Evolutionary conservation across 2,329 filamentous ascomycete genomes (phyloP), one percentile per base, ranked within the genome.

Genomic region (Colletotrichum chlorophyti): DNA sequence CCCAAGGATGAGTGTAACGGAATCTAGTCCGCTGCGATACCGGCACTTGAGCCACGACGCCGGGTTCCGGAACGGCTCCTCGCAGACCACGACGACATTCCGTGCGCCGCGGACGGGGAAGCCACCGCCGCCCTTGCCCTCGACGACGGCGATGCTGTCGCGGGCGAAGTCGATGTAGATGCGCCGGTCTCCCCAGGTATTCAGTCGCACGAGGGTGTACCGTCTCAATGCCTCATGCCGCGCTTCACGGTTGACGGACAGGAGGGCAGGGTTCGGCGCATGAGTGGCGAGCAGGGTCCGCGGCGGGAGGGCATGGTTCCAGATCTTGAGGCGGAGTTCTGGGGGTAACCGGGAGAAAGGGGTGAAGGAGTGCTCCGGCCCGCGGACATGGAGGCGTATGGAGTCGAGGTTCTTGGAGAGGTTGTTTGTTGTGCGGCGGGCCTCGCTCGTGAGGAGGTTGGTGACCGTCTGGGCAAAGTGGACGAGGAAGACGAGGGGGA

Each of bases 241-340:
- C 7, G 57, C 57, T 43, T 60, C 57, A 21, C 45, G 51, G 37
- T 40, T 60, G 7, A 57, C 57, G 1, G 57, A 43, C 1, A 60
- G 52, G 3, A 60, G 19, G 7, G 38, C 15, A 11, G 58, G 53
- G 27, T 60, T 60, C 4, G 53, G 45, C 4, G 60, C 55, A 17
- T 62, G 60, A 8, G 45, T 46, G 11, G 57, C 57, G 10, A 48
- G 51, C n/a, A 62, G 35, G 9, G 51, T 50, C 17, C 60, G 29
- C 19, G 50, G 51, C 9, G 29, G 45, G 3, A 60, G 15, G 21
- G 60, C 55, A 14, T 55, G 50, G n/a, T 55, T 41, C 60, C 60
- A 62, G 41, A 60, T 62, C 35, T 55, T 54, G 26, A 60, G 45
- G 14, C 55, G 55, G 1, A 62, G 55, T 17, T 62, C 60, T 2